These are phyloP conservation scores for Pleoardoris graminearum DNA, from an alignment of 2,329 filamentous ascomycete species.

Conservation along the genomic window DNA sequence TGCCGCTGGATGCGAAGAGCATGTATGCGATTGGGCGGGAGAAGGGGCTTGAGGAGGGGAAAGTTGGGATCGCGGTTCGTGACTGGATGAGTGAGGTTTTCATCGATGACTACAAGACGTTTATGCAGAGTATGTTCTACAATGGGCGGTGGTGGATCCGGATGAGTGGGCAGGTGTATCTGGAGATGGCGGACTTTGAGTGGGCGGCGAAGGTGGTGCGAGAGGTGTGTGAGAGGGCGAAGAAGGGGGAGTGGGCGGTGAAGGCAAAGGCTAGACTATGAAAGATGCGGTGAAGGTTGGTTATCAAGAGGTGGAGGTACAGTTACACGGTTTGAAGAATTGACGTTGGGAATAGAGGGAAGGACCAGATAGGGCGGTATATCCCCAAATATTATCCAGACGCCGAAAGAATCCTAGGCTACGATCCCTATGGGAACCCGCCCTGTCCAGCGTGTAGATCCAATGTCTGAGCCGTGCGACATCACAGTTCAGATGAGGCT, in stretches of 20 bases:
- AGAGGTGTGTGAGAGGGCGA: slow-evolving; percentile 58
- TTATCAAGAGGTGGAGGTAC: no score
- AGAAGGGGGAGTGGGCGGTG: slow-evolving; percentile 47
- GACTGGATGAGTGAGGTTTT: slow-evolving; percentile 47
- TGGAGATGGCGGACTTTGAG: slow-evolving; percentile 79
- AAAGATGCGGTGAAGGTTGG: not conserved
- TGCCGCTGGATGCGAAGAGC: slow-evolving; percentile 62
- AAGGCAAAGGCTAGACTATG: slow-evolving; percentile 13
- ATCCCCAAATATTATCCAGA: not conserved
- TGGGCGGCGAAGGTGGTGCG: slow-evolving; percentile 65
- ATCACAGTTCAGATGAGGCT: not conserved
- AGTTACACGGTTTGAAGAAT: no score
- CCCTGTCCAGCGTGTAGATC: not conserved
- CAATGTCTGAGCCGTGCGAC: not conserved
- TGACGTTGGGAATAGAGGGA: not conserved
- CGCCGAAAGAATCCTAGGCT: not conserved
- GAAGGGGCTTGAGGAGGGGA: slow-evolving; percentile 21
- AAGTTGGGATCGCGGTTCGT: slow-evolving; percentile 36
- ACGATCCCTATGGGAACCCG: not conserved
- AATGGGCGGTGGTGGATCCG: slow-evolving; percentile 68
- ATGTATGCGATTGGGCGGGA: slow-evolving; percentile 26
- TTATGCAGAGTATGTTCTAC: slow-evolving; percentile 67
- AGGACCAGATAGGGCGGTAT: not conserved
- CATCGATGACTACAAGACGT: slow-evolving; percentile 69
- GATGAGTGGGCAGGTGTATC: slow-evolving; percentile 79